Conservation (phyloP, 371 early-diverging fungal species). For the Mucor indicus region DNA sequence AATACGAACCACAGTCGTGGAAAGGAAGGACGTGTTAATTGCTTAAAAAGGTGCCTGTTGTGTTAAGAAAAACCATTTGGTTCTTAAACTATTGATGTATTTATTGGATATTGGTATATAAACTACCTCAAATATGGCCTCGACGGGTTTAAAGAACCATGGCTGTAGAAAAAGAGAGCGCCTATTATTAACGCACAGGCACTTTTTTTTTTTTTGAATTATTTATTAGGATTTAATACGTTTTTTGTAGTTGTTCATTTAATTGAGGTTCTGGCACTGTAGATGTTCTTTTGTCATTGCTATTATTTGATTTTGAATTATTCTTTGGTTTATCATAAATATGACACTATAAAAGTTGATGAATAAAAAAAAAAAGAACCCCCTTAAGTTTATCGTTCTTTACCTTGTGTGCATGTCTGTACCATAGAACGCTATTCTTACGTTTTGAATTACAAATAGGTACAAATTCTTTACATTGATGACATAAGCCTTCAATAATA, state of each 20-base stretch:
- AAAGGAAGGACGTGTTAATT: no score
- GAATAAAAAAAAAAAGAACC: not conserved
- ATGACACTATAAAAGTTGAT: conserved; percentile 52
- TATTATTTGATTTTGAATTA: conserved; percentile 8
- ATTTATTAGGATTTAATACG: not conserved
- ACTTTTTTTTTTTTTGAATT: not conserved
- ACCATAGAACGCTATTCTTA: conserved; percentile 81
- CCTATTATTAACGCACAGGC: no score
- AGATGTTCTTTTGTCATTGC: not conserved
- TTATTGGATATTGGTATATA: no score
- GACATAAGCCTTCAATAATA: conserved; percentile 80
- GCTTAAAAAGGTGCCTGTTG: no score
- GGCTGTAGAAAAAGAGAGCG: no score
- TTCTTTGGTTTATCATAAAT: conserved; percentile 76
- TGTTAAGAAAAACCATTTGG: no score
- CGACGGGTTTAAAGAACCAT: no score
- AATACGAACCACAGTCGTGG: no score
- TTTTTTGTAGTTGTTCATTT: conserved; percentile 6
- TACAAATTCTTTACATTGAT: conserved; percentile 82
- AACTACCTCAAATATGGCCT: no score
- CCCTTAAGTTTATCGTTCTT: not conserved
- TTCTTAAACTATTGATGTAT: no score
- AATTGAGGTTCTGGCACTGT: not conserved
- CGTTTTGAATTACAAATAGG: conserved; percentile 75
- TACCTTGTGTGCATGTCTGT: conserved; percentile 84